A percentile compares a stretch with the other conserved stretches of the same genome.
Conservation (phyloP, 371 early-diverging fungal genomes). For the Rhizopus microsporus region DNA sequence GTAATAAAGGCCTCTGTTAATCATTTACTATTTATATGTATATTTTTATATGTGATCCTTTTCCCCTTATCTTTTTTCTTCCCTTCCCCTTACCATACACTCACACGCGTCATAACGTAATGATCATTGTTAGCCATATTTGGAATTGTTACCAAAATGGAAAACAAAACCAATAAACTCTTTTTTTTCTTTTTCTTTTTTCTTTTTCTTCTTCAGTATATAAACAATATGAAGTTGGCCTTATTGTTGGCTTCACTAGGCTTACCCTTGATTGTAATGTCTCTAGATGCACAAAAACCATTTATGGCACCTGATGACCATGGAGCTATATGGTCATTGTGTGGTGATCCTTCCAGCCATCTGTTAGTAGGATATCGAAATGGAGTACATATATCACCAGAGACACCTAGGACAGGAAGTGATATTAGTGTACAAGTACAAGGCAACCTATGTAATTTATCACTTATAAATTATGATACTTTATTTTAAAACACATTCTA, state of each 20-base stretch:
- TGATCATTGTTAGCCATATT: too few relatives aligned
- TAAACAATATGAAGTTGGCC: background rate
- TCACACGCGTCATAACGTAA: too few relatives aligned
- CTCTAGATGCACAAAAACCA: background rate
- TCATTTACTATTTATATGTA: too few relatives aligned
- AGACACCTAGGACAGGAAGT: constrained; percentile 34
- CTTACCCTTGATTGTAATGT: background rate
- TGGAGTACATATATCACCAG: constrained; percentile 44
- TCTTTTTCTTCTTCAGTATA: background rate
- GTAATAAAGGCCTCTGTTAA: too few relatives aligned
- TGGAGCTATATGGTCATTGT: constrained; percentile 50
- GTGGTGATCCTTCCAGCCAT: constrained; percentile 38
- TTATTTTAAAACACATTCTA: constrained; percentile 9
- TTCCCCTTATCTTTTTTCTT: too few relatives aligned
- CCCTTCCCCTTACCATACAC: too few relatives aligned
- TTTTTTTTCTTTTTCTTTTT: background rate
- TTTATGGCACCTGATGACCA: constrained; percentile 37
- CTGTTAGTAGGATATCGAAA: constrained; percentile 37
- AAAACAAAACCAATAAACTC: background rate
- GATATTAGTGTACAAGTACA: constrained; percentile 48
- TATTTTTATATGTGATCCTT: too few relatives aligned
- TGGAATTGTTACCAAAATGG: too few relatives aligned
- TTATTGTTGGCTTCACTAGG: background rate
- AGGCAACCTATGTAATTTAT: constrained; percentile 35
- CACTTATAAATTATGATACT: background rate